Percentiles rank a stretch among this genome's conserved stretches.
Conservation (phyloP, 2,329 filamentous ascomycete genomes). For the Cladosporium oxysporum region DNA sequence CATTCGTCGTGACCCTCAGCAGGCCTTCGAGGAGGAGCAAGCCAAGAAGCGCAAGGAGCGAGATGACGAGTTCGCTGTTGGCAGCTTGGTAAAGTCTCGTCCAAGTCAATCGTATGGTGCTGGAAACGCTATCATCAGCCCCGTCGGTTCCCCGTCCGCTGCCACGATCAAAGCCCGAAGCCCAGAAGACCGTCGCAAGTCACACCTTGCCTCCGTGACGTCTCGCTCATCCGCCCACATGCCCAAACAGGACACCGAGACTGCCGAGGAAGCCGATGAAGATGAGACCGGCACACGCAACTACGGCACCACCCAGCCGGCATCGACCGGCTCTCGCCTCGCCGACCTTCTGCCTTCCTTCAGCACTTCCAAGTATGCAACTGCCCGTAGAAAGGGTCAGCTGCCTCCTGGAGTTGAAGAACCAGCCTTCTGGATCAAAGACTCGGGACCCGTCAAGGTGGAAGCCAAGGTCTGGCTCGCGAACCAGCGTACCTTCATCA, state of each 20-base stretch:
- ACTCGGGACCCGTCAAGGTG: conserved; percentile 84
- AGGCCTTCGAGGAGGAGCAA: conserved; percentile 89
- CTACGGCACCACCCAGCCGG: conserved; percentile 45
- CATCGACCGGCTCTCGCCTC: conserved; percentile 45
- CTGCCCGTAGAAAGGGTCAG: conserved; percentile 49
- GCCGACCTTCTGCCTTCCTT: conserved; percentile 79
- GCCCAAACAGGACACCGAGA: conserved; percentile 36
- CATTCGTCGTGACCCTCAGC: conserved; percentile 88
- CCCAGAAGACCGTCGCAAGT: conserved; percentile 24
- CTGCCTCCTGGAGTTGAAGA: conserved; percentile 87
- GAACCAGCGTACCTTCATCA: conserved; percentile 96
- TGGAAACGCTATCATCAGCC: conserved; percentile 66
- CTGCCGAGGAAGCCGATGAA: conserved; percentile 49
- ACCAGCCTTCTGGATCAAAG: conserved; percentile 89
- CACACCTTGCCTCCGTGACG: conserved; percentile 20
- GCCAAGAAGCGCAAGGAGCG: conserved; percentile 76
- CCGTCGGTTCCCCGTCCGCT: conserved; percentile 66
- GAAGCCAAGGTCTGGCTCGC: conserved; percentile 99
- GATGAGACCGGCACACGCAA: conserved; percentile 48
- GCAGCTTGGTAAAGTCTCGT: conserved; percentile 71
- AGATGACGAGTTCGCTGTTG: conserved; percentile 85
- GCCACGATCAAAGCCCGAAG: conserved; percentile 44
- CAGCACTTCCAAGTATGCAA: conserved; percentile 75
- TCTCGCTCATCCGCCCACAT: conserved; percentile 20
- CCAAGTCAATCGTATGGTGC: conserved; percentile 38